phyloP scores from a whole-genome alignment of 2,329 filamentous ascomycete species.

The Cladosporium sp. region DNA sequence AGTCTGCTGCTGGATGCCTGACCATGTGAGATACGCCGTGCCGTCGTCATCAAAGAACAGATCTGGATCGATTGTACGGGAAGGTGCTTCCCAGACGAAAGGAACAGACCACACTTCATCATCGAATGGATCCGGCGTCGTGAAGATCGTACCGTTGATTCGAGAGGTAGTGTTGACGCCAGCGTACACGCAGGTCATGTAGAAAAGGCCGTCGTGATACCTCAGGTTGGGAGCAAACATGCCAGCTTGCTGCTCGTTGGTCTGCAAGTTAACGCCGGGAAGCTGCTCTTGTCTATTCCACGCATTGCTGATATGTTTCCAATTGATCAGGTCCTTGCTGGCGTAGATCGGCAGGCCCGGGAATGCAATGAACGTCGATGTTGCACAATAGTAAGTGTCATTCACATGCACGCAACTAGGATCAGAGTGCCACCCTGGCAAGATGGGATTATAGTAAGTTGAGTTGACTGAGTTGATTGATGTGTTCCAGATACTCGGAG shows the following conservation, averaged over 20 bases:
- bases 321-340: constrained; percentile 42
- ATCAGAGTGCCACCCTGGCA: constrained; percentile 46
- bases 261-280: constrained; percentile 30
- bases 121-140: constrained; percentile 41
- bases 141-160: constrained; percentile 42
- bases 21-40: constrained; percentile 44
- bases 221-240: constrained; percentile 41
- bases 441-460: constrained; percentile 40
- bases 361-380: constrained; percentile 44
- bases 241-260: constrained; percentile 35
- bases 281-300: constrained; percentile 36
- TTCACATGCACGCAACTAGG: constrained; percentile 43
- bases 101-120: constrained; percentile 46
- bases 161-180: constrained; percentile 31
- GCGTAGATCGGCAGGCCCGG: constrained; percentile 45
- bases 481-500: no score
- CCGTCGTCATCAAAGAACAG: constrained; percentile 54
- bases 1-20: constrained; percentile 30
- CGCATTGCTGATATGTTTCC: constrained; percentile 35
- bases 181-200: constrained; percentile 24
- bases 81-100: constrained; percentile 38
- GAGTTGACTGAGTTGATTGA: neutral
- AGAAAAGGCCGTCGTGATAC: constrained; percentile 38
- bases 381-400: constrained; percentile 42
- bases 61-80: constrained; percentile 20